Conservation (phyloP, 1,284 basidiomycete genomes). For the Leccinum griseonigrum region DNA sequence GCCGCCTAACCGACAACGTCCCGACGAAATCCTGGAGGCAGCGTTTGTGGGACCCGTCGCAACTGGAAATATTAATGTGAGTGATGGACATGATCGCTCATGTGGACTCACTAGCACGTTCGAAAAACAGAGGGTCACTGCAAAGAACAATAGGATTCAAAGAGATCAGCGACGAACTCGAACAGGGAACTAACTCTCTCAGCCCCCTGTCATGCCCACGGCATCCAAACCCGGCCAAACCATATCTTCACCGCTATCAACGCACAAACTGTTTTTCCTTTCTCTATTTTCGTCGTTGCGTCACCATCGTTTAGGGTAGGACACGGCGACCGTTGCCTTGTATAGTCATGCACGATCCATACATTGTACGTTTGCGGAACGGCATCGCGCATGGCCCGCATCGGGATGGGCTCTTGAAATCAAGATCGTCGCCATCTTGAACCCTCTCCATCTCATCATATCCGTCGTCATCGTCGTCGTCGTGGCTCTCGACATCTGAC, state of each 20-base stretch:
- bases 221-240: not conserved
- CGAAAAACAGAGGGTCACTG: not conserved
- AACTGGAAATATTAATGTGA: not conserved
- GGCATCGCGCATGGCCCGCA: not conserved
- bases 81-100: not conserved
- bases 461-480: not conserved
- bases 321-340: constrained; percentile 1
- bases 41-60: constrained; percentile 37
- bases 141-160: not conserved
- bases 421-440: not conserved
- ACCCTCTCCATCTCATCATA: not conserved
- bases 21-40: constrained; percentile 30
- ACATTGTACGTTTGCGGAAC: not conserved
- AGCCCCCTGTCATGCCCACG: not conserved
- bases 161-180: not conserved
- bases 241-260: not conserved
- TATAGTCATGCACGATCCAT: not conserved
- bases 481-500: not conserved
- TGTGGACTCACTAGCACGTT: not conserved
- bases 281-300: constrained; percentile 4
- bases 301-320: not conserved
- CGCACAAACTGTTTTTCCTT: constrained; percentile 1
- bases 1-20: constrained; percentile 10
- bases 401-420: not conserved
- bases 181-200: not conserved